Conservation (phyloP, 2,329 filamentous ascomycete species). For the Paramyrothecium roridum region DNA sequence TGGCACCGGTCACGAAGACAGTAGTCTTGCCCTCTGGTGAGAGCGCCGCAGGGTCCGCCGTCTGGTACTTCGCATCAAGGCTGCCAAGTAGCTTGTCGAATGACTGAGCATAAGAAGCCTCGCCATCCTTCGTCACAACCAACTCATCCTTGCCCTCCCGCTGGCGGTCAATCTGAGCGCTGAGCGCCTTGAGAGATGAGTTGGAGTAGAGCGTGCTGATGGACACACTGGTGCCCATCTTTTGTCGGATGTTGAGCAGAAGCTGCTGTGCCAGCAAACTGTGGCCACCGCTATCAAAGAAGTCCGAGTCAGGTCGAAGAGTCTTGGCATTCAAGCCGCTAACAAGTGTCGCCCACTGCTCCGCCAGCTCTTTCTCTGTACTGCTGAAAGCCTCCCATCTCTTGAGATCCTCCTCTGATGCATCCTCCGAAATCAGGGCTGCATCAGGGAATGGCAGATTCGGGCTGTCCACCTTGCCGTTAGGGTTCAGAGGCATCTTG, state of each 20-base stretch:
- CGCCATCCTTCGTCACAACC: constrained; percentile 34
- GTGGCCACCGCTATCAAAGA: constrained; percentile 37
- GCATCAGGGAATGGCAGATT: constrained; percentile 78
- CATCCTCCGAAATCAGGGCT: constrained; percentile 45
- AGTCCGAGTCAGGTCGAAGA: constrained; percentile 40
- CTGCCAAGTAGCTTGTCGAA: constrained; percentile 42
- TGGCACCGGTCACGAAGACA: constrained; percentile 86
- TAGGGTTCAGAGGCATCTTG: constrained; percentile 67
- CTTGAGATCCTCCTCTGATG: constrained; percentile 26
- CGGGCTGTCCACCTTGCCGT: constrained; percentile 78
- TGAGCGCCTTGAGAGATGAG: constrained; percentile 23
- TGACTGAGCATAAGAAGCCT: constrained; percentile 51
- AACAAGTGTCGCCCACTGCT: constrained; percentile 72
- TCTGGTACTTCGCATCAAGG: constrained; percentile 39
- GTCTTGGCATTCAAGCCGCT: constrained; percentile 64
- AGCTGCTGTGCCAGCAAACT: constrained; percentile 66
- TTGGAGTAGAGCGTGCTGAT: constrained; percentile 27
- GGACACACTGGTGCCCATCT: constrained; percentile 21
- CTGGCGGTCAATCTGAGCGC: constrained; percentile 24
- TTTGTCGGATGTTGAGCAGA: constrained; percentile 54
- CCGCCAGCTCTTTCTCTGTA: constrained; percentile 37
- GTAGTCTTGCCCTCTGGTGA: constrained; percentile 39
- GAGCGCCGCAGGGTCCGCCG: constrained; percentile 29
- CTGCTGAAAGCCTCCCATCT: constrained; percentile 49
- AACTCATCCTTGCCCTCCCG: constrained; percentile 17